Conservation (phyloP, 208 protist species). For the Angomonas ambiguus region DNA sequence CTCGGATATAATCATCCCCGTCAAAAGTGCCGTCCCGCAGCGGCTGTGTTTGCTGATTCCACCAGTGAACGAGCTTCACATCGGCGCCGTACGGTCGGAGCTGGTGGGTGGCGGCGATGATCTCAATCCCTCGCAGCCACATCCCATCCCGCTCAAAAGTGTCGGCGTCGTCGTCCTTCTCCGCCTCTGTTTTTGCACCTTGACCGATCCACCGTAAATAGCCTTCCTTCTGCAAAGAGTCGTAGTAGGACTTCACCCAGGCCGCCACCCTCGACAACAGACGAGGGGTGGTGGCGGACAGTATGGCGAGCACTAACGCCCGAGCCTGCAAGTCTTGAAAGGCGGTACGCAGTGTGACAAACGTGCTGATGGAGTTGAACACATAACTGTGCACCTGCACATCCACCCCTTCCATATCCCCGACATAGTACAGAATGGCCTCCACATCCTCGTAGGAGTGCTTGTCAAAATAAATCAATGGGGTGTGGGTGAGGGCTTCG, state of each 20-base stretch:
- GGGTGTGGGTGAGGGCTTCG: slow-evolving; percentile 52
- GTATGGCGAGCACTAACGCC: slow-evolving; percentile 22
- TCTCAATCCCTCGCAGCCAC: slow-evolving; percentile 66
- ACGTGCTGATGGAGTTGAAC: slow-evolving; percentile 20
- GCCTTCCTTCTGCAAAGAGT: slow-evolving; percentile 16
- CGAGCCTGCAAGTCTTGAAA: slow-evolving; percentile 22
- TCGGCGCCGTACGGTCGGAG: slow-evolving; percentile 73
- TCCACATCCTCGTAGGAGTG: slow-evolving; percentile 53
- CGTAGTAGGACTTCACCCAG: slow-evolving; percentile 17
- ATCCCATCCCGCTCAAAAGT: slow-evolving; percentile 56
- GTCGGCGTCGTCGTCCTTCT: slow-evolving; percentile 25
- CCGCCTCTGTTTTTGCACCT: not conserved
- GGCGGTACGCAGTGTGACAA: slow-evolving; percentile 23
- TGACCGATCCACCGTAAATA: slow-evolving; percentile 17
- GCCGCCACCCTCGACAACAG: slow-evolving; percentile 18
- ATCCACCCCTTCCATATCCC: slow-evolving; percentile 81
- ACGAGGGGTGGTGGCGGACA: slow-evolving; percentile 19
- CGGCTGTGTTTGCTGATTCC: slow-evolving; percentile 32
- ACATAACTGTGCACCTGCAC: slow-evolving; percentile 65
- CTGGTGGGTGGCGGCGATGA: slow-evolving; percentile 51
- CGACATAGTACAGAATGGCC: slow-evolving; percentile 69
- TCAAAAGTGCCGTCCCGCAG: not conserved
- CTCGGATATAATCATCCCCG: not conserved
- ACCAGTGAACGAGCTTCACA: slow-evolving; percentile 55
- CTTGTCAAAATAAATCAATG: slow-evolving; percentile 59